Evolutionary conservation across 306 rosid genomes (phyloP), one percentile per base, ranked within the genome.

Genomic region (Quercus agrifolia): DNA sequence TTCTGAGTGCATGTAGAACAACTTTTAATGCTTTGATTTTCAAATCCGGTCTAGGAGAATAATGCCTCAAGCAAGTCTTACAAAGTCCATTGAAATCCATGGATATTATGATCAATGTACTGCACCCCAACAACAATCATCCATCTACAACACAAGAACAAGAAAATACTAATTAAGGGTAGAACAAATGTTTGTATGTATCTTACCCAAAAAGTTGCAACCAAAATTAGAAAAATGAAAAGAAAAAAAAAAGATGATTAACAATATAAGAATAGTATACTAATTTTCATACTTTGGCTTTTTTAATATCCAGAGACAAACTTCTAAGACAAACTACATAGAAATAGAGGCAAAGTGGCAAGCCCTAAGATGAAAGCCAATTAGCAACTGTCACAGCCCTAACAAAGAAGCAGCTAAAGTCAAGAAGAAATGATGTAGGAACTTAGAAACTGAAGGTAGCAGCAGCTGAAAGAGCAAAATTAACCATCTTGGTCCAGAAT

Each of bases 71-170:
- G 83, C 79, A 79, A 86, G 81, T 58, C 88, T 89, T 78, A 82
- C 84, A 74, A 83, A 82, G 87, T 87, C 83, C 85, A 81, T 20
- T 81, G 86, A 81, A 88, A 89, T 84, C 91, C 91, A 85, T 31
- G 80, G 79, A 88, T 79, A 71, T 85, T 82, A 85, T 70, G 88
- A 81, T 59, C 92, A 77, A 83, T 78, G 90, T 83, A 86, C 84
- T 46, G 78, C 94, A 86, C 76, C 95, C 82, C 79, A 81, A 88
- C 82, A 85, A 87, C 81, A 90, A 82, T 92, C 97, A 94, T 85
- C 97, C 97, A 94, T 91, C 99, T 94, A 92, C 86, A 92, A 84
- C 82, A 76, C 74, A 92, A 81, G 77, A 84, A 81, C 77, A 83
- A 72, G 41, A 81, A 18, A 76, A 55, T 76, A 81, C 25, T 56